Base-by-base conservation (phyloP, 306 rosid genomes). In the Geum urbanum region DNA sequence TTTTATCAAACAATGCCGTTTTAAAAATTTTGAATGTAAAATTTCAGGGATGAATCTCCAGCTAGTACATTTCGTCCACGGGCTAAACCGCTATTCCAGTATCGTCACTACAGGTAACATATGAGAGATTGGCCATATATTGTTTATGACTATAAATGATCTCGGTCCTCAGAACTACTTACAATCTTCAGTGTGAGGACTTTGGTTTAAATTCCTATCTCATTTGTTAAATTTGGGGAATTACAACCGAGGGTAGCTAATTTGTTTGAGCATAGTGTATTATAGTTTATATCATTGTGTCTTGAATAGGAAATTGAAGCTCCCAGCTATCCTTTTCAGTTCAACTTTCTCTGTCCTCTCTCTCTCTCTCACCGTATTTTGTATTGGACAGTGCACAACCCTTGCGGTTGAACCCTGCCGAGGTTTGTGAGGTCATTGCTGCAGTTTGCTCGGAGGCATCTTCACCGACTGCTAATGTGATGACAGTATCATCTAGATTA, bases 401-500 rank as follows among this genome's bases (percentile, higher is more conserved):
- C 82, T 79, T 95, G 77, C 91, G 97, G 59, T 79, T 95, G 85
- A 91, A 89, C 83, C 97, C 97, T 77, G 89, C 91, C 41, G 99
- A 95, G 92, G 99, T 95, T 62, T 84, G 86, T 43, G 99, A 91
- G 74, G 97, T 95, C 74, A 91, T 95, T 82, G 92, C 99, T 68
- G 99, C 95, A 70, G 99, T 95, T 86, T 91, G 99, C 91, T 86
- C 96, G 14, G 99, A 89, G 88, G 80, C 84, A 61, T 89, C 89
- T 70, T 74, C 83, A 57, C 81, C 87, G 63, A 84, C 76, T 58
- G 60, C 86, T 71, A 94, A 85, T 79, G 69, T 60, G 53, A 79
- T 76, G 80, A 83, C 87, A 69, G 69, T 80, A 74, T 77, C 99
- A 63, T 78, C 86, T 76, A 86, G 87, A 83, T 85, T 91, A 75